A percentile compares a stretch with the other conserved stretches of the same genome.
Evolutionary conservation across 768 basidiomycete genomes (phyloP).

Genomic region (Podaxis carcinomalis): DNA sequence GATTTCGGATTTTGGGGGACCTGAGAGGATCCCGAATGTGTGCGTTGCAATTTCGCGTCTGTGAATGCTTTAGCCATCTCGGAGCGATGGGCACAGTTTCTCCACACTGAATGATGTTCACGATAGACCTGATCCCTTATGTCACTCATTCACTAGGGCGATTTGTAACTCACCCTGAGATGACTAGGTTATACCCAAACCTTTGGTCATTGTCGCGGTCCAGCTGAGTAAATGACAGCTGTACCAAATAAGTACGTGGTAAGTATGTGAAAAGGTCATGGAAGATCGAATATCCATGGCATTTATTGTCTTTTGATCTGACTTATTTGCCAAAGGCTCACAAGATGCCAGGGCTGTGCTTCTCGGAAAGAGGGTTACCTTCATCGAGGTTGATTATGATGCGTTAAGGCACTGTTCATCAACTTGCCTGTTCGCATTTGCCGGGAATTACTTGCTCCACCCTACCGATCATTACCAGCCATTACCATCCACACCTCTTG

Average conservation of each 20-base stretch:
- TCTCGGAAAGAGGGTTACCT: not conserved
- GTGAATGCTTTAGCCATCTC: not conserved
- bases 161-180: not conserved
- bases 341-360: not conserved
- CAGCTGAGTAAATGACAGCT: not conserved
- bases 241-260: not conserved
- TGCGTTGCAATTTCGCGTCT: not conserved
- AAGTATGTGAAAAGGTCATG: not conserved
- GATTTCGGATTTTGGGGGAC: not conserved
- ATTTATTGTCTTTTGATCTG: not conserved
- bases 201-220: not conserved
- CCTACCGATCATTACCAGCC: conserved; percentile 1
- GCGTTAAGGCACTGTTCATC: not conserved
- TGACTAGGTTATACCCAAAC: not conserved
- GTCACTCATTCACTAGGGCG: not conserved
- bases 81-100: not conserved
- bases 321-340: not conserved
- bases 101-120: not conserved
- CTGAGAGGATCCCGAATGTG: not conserved
- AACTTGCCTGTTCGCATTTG: not conserved
- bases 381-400: not conserved
- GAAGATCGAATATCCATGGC: not conserved
- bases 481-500: not conserved
- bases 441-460: conserved; percentile 1
- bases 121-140: not conserved